Evolutionary conservation across 495 filamentous ascomycete species (phyloP), one percentile per base, ranked within the genome.

Genomic region (Penicillium cataractarum): DNA sequence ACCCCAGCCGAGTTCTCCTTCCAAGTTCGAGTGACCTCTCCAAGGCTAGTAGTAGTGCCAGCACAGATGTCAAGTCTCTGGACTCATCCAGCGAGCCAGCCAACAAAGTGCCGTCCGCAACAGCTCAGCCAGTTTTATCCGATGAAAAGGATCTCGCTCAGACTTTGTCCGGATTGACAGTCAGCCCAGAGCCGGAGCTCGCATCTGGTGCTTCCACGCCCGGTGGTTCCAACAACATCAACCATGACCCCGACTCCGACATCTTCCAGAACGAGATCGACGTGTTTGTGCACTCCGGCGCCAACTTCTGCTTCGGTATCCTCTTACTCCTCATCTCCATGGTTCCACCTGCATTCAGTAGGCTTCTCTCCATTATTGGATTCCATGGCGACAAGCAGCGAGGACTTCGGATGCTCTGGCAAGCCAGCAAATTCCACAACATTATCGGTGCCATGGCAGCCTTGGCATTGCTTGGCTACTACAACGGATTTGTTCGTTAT

Each of bases 371-470:
- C 60, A 89, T 97, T 57, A 92, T 97, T 46, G 96, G 96, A 13
- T 97, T 98, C 73, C 88, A 85, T 65, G 95, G 95, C 15, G 94
- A 99, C 73, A 89, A 92, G 51, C 89, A 94, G 57, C 82, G 88
- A 24, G 96, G 93, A 3, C 73, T 97, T 13, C 76, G 82, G 21
- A 90, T 97, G 86, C 87, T 99, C 9, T 99, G 96, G 95, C 91
- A 94, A 74, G 90, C 92, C 15, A 90, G 90, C 64, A 92, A 90
- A 66, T 92, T 91, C 69, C 81, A 87, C 64, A 97, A 96, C 68
- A 84, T 98, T 72, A 93, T 97, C 68, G 95, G 95, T 29, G 93
- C 92, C 29, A 89, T 97, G 72, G 90, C 93, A 5, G 92, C 89
- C 0, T 78, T 98, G 31, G 84, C 90, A 37, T 78, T 97, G 7